Percentiles rank a stretch among this genome's conserved stretches.
These are phyloP conservation scores for Eucalyptus guilfoylei DNA, from an alignment of 345 rosid species.

Conservation along the genomic window DNA sequence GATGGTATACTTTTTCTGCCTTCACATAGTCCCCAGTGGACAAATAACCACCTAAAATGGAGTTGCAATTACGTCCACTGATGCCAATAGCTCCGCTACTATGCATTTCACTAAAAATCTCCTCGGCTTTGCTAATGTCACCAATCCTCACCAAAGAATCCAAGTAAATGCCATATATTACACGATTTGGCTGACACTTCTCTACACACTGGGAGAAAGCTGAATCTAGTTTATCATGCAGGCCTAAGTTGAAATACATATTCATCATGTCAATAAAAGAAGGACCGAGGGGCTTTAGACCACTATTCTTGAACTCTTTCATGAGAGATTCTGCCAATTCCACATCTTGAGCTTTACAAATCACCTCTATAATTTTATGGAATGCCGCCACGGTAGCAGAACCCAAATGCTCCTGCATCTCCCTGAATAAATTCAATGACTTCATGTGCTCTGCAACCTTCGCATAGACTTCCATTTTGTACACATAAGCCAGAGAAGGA, in stretches of 20 bases:
- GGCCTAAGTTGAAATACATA: constrained; percentile 44
- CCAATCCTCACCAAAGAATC: constrained; percentile 50
- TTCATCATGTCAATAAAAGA: constrained; percentile 39
- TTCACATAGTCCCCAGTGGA: constrained; percentile 37
- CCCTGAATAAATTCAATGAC: constrained; percentile 51
- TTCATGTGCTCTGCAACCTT: constrained; percentile 32
- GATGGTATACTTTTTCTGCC: constrained; percentile 52
- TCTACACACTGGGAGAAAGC: constrained; percentile 46
- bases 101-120: constrained; percentile 46
- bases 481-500: constrained; percentile 67
- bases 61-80: constrained; percentile 50
- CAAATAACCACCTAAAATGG: constrained; percentile 44
- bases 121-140: constrained; percentile 50
- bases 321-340: constrained; percentile 53
- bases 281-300: constrained; percentile 58
- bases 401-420: constrained; percentile 51
- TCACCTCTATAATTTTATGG: constrained; percentile 65
- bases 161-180: constrained; percentile 51
- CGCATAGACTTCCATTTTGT: constrained; percentile 68
- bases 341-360: constrained; percentile 34
- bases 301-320: constrained; percentile 48
- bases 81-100: constrained; percentile 34
- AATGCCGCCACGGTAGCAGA: constrained; percentile 45
- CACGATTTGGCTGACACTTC: constrained; percentile 53
- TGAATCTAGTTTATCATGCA: constrained; percentile 41